phyloP scores from a whole-genome alignment of 1,139 yeast genomes.

The Geotrichum citri-aurantii region DNA sequence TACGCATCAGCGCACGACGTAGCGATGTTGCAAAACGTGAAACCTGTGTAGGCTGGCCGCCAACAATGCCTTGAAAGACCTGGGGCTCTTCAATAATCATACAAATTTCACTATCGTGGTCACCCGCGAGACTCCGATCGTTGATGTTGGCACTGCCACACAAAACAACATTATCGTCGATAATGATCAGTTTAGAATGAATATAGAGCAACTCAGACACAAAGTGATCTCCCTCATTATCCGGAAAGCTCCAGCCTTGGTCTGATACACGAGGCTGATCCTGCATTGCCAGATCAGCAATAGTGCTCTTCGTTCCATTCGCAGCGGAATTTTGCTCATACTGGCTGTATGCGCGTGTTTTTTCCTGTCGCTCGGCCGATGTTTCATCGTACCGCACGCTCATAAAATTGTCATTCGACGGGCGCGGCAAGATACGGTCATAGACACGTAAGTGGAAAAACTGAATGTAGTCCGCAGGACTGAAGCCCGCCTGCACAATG shows the following conservation, averaged over 20 bases:
- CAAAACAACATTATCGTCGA: constrained; percentile 20
- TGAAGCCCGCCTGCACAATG: constrained; percentile 16
- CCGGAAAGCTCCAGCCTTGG: constrained; percentile 15
- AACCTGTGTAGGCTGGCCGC: constrained; percentile 16
- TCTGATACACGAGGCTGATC: constrained; percentile 6
- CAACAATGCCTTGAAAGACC: constrained; percentile 4
- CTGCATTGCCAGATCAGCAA: constrained; percentile 15
- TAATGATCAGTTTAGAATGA: constrained; percentile 21
- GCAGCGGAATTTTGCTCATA: constrained; percentile 5
- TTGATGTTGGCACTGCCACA: constrained; percentile 23
- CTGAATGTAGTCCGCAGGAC: constrained; percentile 20
- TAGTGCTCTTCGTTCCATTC: constrained; percentile 12
- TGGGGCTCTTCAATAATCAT: constrained; percentile 20
- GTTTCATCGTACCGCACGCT: constrained; percentile 10
- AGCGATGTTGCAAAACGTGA: constrained; percentile 20
- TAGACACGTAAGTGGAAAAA: constrained; percentile 18
- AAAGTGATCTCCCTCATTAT: constrained; percentile 19
- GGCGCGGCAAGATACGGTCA: constrained; percentile 17
- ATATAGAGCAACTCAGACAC: constrained; percentile 22
- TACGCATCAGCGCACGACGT: constrained; percentile 18
- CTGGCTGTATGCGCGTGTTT: constrained; percentile 3
- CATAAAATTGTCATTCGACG: neutral
- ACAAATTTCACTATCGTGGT: constrained; percentile 22
- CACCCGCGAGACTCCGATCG: constrained; percentile 20
- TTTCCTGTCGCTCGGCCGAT: constrained; percentile 8